Evolutionary conservation across 2,329 filamentous ascomycete species (phyloP).

Genomic region (Ciborinia camelliae): DNA sequence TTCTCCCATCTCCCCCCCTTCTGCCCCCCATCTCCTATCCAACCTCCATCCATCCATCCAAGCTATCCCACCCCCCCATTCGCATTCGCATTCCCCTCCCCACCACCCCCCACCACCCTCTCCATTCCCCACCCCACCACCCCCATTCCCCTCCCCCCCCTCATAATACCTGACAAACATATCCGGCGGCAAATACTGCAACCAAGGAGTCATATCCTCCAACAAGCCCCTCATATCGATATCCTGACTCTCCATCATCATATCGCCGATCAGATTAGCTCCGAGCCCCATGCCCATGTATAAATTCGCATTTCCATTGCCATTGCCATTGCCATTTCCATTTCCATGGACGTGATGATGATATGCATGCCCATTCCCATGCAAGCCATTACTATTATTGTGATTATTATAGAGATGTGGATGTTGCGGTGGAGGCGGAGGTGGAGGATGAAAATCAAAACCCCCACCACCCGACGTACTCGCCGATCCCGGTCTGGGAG

Average conservation of each 20-base stretch:
- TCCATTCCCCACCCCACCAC: too few species aligned
- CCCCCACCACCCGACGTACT: not conserved
- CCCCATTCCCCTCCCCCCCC: not conserved
- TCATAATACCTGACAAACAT: slow-evolving; percentile 58
- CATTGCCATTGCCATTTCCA: not conserved
- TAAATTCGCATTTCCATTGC: slow-evolving; percentile 20
- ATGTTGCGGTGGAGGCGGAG: not conserved
- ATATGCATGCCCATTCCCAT: slow-evolving; percentile 16
- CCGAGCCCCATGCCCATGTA: slow-evolving; percentile 34
- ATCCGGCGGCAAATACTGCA: slow-evolving; percentile 69
- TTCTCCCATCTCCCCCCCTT: too few species aligned
- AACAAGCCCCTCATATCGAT: slow-evolving; percentile 69
- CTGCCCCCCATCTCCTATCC: not conserved
- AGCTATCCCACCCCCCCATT: not conserved
- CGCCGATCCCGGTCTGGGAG: not conserved
- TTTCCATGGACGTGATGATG: slow-evolving; percentile 11
- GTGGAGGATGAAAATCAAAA: not conserved
- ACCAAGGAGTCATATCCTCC: slow-evolving; percentile 69
- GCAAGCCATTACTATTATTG: not conserved
- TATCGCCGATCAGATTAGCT: slow-evolving; percentile 38
- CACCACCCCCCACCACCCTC: too few species aligned
- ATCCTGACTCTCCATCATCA: slow-evolving; percentile 74
- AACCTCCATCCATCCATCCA: not conserved
- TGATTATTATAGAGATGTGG: not conserved
- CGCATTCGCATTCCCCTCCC: too few species aligned